These are phyloP conservation scores for Niebla homalea DNA, from an alignment of 495 filamentous ascomycete species.

Conservation along the genomic window DNA sequence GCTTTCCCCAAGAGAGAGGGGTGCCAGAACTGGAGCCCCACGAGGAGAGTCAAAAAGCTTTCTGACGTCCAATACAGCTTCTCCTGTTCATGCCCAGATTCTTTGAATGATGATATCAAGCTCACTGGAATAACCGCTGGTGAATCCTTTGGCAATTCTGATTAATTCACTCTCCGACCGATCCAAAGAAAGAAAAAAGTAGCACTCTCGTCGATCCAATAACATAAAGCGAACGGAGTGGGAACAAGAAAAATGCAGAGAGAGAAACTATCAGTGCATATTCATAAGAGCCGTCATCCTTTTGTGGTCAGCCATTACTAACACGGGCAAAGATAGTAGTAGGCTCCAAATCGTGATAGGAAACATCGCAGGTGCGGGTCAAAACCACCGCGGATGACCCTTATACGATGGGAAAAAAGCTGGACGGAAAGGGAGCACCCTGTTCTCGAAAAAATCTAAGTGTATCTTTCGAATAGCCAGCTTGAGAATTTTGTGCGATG, in stretches of 20 bases:
- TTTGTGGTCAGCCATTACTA: background rate
- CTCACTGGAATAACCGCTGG: background rate
- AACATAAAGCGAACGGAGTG: constrained; percentile 12
- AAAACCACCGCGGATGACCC: constrained; percentile 3
- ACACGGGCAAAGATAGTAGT: constrained; percentile 4
- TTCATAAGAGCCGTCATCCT: constrained; percentile 7
- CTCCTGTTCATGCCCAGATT: no score
- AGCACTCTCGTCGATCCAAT: constrained; percentile 5
- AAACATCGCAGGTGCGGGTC: background rate
- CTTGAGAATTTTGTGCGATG: no score
- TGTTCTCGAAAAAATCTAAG: constrained; percentile 1
- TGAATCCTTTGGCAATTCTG: no score
- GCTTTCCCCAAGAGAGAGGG: background rate
- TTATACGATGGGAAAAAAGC: background rate
- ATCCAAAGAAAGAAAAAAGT: constrained; percentile 3
- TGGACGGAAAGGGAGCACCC: background rate
- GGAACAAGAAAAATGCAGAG: constrained; percentile 12
- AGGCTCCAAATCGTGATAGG: background rate
- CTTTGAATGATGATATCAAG: background rate
- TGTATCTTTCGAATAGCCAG: background rate
- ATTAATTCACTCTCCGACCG: no score
- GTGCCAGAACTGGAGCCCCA: background rate
- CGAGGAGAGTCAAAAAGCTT: background rate
- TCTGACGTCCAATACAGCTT: no score
- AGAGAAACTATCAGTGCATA: constrained; percentile 11